These are phyloP conservation scores for Microsporum canis DNA, from an alignment of 2,329 filamentous ascomycete species.

Conservation along the genomic window DNA sequence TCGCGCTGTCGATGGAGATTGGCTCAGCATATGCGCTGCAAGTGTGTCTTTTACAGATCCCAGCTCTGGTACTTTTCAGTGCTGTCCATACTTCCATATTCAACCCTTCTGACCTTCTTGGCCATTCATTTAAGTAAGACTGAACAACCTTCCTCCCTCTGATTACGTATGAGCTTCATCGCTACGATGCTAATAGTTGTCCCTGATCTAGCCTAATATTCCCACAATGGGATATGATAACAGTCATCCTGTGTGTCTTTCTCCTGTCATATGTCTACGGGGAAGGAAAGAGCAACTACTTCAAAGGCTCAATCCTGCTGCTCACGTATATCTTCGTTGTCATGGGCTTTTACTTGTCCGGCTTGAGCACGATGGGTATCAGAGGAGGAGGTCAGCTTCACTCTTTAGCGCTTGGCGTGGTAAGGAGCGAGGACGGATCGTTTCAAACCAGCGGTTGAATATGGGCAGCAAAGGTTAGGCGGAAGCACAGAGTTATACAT, in stretches of 20 bases:
- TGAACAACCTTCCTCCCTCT: background rate
- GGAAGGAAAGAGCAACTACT: conserved; percentile 99
- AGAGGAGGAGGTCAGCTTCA: conserved; percentile 23
- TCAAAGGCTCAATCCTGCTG: conserved; percentile 93
- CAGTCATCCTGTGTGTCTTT: conserved; percentile 90
- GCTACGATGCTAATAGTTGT: conserved; percentile 9
- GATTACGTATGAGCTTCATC: background rate
- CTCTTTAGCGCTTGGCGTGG: conserved; percentile 28
- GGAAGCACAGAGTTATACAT: no score
- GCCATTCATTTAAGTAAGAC: conserved; percentile 43
- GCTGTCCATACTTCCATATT: conserved; percentile 55
- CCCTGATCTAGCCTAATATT: conserved; percentile 59
- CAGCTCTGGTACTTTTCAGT: conserved; percentile 82
- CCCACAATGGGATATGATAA: conserved; percentile 98
- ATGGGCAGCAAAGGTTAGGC: background rate
- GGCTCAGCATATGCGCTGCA: conserved; percentile 94
- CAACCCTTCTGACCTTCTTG: conserved; percentile 42
- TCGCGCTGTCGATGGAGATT: conserved; percentile 97
- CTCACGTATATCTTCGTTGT: conserved; percentile 88
- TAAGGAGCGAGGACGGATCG: conserved; percentile 4
- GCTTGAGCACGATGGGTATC: conserved; percentile 45
- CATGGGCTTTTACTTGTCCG: conserved; percentile 80
- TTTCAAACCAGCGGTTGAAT: background rate
- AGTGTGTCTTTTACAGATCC: conserved; percentile 89
- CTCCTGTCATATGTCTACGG: conserved; percentile 94